Conservation (phyloP, 306 rosid species). For the Prunus kanzakura region DNA sequence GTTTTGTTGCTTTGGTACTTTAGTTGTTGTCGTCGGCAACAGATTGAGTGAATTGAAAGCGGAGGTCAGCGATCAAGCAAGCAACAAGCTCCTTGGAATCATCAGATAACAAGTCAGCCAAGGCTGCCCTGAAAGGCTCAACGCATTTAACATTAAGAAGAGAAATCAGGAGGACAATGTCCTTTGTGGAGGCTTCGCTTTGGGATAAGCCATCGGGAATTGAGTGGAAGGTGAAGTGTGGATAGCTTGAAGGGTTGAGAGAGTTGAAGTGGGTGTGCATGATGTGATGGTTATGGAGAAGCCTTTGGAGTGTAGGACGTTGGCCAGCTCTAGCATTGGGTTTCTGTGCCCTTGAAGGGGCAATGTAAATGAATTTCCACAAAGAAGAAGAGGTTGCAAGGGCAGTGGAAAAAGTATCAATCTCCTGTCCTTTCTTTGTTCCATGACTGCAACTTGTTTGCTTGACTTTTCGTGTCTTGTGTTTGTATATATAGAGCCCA, state of each 20-base stretch:
- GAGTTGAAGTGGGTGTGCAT: constrained; percentile 19
- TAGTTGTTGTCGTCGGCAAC: constrained; percentile 11
- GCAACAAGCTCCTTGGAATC: constrained; percentile 24
- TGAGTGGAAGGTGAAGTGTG: constrained; percentile 1
- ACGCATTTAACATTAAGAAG: not conserved
- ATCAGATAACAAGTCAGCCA: constrained; percentile 18
- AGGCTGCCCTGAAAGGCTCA: constrained; percentile 19
- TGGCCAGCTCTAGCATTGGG: constrained; percentile 33
- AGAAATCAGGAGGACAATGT: no score
- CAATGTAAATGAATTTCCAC: no score
- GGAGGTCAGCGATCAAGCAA: constrained; percentile 38
- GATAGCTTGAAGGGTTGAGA: constrained; percentile 17
- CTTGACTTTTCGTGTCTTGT: no score
- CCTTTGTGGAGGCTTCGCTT: not conserved
- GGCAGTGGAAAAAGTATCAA: no score
- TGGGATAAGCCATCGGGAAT: not conserved
- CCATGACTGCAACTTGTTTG: no score
- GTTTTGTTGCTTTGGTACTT: no score
- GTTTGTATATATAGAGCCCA: no score
- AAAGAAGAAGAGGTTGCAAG: no score
- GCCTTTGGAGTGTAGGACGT: constrained; percentile 20
- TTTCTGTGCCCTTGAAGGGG: constrained; percentile 24
- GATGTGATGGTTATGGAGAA: constrained; percentile 14
- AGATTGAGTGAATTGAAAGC: constrained; percentile 25
- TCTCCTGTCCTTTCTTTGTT: no score